Base-by-base conservation (phyloP, 2,329 filamentous ascomycete genomes). In the Lachnellula cervina region DNA sequence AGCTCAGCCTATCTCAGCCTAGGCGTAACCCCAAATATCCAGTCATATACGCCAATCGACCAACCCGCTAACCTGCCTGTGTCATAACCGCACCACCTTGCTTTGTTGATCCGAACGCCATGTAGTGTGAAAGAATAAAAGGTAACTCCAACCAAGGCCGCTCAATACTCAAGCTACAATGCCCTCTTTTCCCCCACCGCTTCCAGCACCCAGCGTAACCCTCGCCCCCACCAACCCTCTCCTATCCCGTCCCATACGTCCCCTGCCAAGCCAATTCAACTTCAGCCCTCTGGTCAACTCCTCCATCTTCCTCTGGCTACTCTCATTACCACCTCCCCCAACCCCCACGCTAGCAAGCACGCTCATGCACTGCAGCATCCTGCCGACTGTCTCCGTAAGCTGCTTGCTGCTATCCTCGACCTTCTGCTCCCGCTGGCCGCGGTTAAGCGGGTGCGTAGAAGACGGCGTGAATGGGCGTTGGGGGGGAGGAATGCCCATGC, bases 341-440 rank as follows among this genome's bases (percentile, higher is more conserved):
- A 65, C 59, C 7, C 77, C 87, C 13, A 96, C 82, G 59, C 86
- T 86, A 3, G 90, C 89, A 21, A 99, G 77, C 7, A 99, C 91
- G 69, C 88, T 93, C 72, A 97, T 87, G 71, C 94, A 99, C 75
- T 99, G 94, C 60, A 99, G 77, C 90, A 99, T 96, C 50, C 93
- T 80, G 0, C 91, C 94, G 0, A 97, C 92, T 64, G 93, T 96
- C 64, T 97, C 92, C 0, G 94, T 96, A 52, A 97, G 84, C 68
- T 94, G 84, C 69, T 90, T 82, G 67, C 74, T 54, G 49, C 84
- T 87, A 66, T 88, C 82, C 69, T 86, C 82, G 14, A 83, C 74
- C 21, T 62, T 84, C 79, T 54, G 78, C 56, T 60, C 65, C 52
- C 64, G 62, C 44, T 46, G 62, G 56, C 50, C 60, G 34, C 56